phyloP scores from a whole-genome alignment of 371 early-diverging fungal genomes.

The Dichotomocladium elegans region DNA sequence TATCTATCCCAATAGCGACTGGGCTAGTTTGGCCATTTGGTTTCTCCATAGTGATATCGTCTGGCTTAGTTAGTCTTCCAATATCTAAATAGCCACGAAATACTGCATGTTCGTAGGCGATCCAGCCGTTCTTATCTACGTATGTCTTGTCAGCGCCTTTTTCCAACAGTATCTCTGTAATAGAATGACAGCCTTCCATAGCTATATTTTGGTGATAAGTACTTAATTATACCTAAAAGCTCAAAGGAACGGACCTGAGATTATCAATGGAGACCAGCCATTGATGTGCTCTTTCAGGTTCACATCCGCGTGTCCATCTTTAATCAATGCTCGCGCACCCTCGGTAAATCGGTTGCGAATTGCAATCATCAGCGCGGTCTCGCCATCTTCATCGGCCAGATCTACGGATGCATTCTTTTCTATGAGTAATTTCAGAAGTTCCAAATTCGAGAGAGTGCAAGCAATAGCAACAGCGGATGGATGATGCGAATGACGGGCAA shows the following conservation, averaged over 20 bases:
- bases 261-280: constrained; percentile 64
- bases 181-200: constrained; percentile 55
- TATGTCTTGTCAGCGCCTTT: constrained; percentile 52
- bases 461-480: constrained; percentile 56
- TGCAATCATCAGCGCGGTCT: constrained; percentile 59
- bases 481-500: constrained; percentile 30
- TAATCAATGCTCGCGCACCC: constrained; percentile 49
- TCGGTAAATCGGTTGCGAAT: constrained; percentile 48
- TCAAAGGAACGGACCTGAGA: constrained; percentile 44
- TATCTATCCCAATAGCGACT: no score
- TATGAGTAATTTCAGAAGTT: constrained; percentile 47
- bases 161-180: constrained; percentile 43
- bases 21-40: not conserved
- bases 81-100: constrained; percentile 57
- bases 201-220: constrained; percentile 19
- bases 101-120: constrained; percentile 63
- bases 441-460: constrained; percentile 47
- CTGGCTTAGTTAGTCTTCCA: constrained; percentile 47
- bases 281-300: constrained; percentile 40
- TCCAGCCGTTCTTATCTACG: constrained; percentile 55
- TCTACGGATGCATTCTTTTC: constrained; percentile 49
- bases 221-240: not conserved
- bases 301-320: constrained; percentile 26
- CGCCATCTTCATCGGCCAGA: constrained; percentile 60
- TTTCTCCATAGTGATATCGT: not conserved